A percentile compares a stretch with the other conserved stretches of the same genome.
Conservation (phyloP, 768 basidiomycete genomes). For the Suillus spraguei region DNA sequence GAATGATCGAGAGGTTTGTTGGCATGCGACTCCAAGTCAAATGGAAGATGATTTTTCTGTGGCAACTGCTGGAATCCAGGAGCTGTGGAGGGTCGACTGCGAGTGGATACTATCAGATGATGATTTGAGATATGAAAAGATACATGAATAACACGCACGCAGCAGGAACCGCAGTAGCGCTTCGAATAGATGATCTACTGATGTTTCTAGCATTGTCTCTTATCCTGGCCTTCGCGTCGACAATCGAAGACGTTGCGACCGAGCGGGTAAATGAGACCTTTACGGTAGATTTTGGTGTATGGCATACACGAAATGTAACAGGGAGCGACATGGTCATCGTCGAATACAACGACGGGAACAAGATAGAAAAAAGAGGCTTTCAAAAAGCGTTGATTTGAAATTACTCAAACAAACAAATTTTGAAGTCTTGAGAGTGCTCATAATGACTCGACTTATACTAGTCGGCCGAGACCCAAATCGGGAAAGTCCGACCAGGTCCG, state of each 20-base stretch:
- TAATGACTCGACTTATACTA: slow-evolving; percentile 17
- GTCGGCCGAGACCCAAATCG: slow-evolving; percentile 27
- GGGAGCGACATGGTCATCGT: slow-evolving; percentile 44
- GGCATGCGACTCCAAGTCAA: slow-evolving; percentile 38
- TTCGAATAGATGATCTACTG: slow-evolving; percentile 63
- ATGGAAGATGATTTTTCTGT: slow-evolving; percentile 38
- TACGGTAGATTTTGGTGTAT: slow-evolving; percentile 39
- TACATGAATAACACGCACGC: slow-evolving; percentile 49
- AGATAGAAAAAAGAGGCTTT: neutral
- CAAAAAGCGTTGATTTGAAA: slow-evolving; percentile 9
- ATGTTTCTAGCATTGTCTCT: slow-evolving; percentile 76
- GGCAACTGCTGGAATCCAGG: slow-evolving; percentile 57
- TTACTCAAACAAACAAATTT: slow-evolving; percentile 14
- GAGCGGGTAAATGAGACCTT: slow-evolving; percentile 44
- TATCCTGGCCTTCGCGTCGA: slow-evolving; percentile 83
- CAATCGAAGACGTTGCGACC: slow-evolving; percentile 51
- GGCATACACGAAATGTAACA: slow-evolving; percentile 43
- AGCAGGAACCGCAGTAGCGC: slow-evolving; percentile 62
- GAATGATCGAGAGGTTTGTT: slow-evolving; percentile 69
- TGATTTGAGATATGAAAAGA: slow-evolving; percentile 9
- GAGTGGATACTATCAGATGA: slow-evolving; percentile 14
- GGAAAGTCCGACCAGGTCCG: slow-evolving; percentile 23
- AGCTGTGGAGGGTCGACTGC: slow-evolving; percentile 65
- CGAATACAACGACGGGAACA: slow-evolving; percentile 16
- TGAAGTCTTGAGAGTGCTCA: slow-evolving; percentile 11